Evolutionary conservation across 345 rosid species (phyloP), one percentile per base, ranked within the genome.

Genomic region (Abelmoschus esculentus): DNA sequence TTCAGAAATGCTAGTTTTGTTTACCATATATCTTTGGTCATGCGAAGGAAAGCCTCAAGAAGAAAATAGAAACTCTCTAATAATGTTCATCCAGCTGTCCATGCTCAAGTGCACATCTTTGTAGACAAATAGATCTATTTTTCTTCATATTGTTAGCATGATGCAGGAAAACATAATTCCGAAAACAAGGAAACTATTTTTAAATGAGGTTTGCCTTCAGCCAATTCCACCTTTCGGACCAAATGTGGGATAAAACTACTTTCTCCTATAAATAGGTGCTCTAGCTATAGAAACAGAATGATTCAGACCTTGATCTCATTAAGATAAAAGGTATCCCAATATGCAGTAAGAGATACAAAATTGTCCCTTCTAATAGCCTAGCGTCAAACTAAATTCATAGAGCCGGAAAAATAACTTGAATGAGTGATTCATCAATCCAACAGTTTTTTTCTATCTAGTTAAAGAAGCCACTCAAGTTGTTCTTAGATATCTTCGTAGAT

Each of bases 31-130:
- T 59, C 61, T 29, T 18, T 57, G 4, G 62, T n/a, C 68, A 15
- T 17, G 32, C 17, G 42, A 42, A 56, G 36, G 32, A 36, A 66
- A 75, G 40, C 68, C 59, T 32, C 31, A 61, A 54, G 53, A 64
- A 12, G 34, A 18, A 64, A 46, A 53, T 26, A 44, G 50, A 12
- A 7, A 69, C 15, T 57, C 32, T 22, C 14, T 62, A 42, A 26
- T 44, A 13, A 64, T 4, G 36, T 70, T 14, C 18, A 55, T 40
- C 67, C 67, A 69, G 17, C 60, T 54, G 47, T 13, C 46, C 1
- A 56, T 54, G 49, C 10, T 34, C 22, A 70, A 70, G 34, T 22
- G n/a, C 26, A 49, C 4, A 31, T 31, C 4, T 29, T 7, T 2
- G 18, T 18, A 49, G 40, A 7, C 40, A 47, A 36, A 66, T 36